A percentile compares a stretch with the other conserved stretches of the same genome.
Evolutionary conservation across 73 alveolate species (phyloP).

Genomic region (Paramecium bursaria): DNA sequence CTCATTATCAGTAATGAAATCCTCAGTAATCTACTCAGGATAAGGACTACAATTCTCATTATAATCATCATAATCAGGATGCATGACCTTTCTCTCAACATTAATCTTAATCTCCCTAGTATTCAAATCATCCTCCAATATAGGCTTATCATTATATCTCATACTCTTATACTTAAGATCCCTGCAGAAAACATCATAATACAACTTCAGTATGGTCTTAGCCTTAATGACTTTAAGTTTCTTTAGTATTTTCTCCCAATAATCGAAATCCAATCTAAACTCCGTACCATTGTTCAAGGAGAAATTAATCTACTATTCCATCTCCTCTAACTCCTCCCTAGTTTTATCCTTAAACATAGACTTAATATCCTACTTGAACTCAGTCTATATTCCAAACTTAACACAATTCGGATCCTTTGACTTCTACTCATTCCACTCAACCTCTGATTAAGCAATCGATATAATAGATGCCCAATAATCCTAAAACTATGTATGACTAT

Average conservation of each 20-base stretch:
- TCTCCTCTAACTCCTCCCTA: conserved; percentile 82
- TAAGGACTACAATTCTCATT: not conserved
- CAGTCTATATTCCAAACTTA: conserved; percentile 72
- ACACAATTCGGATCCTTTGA: conserved; percentile 69
- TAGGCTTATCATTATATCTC: conserved; percentile 45
- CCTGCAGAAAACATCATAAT: conserved; percentile 79
- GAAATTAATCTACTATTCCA: conserved; percentile 81
- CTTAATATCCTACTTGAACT: conserved; percentile 81
- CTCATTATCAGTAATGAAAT: conserved; percentile 38
- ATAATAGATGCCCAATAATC: conserved; percentile 71
- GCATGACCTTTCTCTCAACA: conserved; percentile 20
- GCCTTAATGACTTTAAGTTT: conserved; percentile 79
- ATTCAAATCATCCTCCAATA: conserved; percentile 74
- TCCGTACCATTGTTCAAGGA: conserved; percentile 74
- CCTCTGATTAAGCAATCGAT: conserved; percentile 70
- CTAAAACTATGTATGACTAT: conserved; percentile 58
- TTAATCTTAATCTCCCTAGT: conserved; percentile 68
- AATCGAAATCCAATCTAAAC: conserved; percentile 78
- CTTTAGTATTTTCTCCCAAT: conserved; percentile 86
- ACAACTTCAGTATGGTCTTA: conserved; percentile 74
- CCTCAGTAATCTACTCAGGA: conserved; percentile 23
- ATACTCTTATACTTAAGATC: conserved; percentile 63
- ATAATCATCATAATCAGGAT: conserved; percentile 43
- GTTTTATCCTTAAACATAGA: conserved; percentile 84
- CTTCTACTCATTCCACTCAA: conserved; percentile 74